These are phyloP conservation scores for Camellia oleifera DNA, from an alignment of 179 eudicot species.

Conservation along the genomic window DNA sequence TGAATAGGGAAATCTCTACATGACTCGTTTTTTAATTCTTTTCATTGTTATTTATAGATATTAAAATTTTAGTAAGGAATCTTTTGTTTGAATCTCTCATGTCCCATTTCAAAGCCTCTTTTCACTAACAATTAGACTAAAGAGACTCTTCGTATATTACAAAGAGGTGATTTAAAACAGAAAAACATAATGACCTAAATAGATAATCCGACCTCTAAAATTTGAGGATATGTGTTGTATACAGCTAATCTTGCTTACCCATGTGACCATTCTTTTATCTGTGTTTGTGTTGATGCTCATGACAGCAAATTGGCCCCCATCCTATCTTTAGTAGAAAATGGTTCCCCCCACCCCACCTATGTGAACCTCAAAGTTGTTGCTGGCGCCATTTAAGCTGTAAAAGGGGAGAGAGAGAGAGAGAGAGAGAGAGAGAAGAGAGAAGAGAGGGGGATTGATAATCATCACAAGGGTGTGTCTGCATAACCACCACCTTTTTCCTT, in stretches of 20 bases:
- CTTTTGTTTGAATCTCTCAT: too few relatives aligned
- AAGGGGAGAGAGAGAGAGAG: constrained; percentile 5
- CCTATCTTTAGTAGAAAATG: not conserved
- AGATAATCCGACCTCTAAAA: too few relatives aligned
- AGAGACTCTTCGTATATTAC: too few relatives aligned
- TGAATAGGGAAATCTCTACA: constrained; percentile 5
- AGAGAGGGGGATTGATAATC: not conserved
- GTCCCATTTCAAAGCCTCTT: too few relatives aligned
- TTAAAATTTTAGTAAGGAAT: not conserved
- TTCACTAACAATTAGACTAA: too few relatives aligned
- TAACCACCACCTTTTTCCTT: constrained; percentile 6
- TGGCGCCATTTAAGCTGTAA: constrained; percentile 16
- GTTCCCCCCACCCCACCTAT: not conserved
- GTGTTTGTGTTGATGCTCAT: not conserved
- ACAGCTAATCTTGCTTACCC: constrained; percentile 15
- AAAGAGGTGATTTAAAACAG: too few relatives aligned
- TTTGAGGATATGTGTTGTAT: constrained; percentile 1
- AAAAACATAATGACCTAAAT: too few relatives aligned
- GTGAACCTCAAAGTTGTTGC: not conserved
- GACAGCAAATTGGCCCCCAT: constrained; percentile 17
- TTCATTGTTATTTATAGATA: not conserved
- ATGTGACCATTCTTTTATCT: constrained; percentile 5
- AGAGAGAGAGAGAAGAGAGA: not conserved
- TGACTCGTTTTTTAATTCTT: constrained; percentile 6
- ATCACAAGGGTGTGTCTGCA: constrained; percentile 13